Evolutionary conservation across 73 alveolate species (phyloP).

Genomic region (Paramecium biaurelia): DNA sequence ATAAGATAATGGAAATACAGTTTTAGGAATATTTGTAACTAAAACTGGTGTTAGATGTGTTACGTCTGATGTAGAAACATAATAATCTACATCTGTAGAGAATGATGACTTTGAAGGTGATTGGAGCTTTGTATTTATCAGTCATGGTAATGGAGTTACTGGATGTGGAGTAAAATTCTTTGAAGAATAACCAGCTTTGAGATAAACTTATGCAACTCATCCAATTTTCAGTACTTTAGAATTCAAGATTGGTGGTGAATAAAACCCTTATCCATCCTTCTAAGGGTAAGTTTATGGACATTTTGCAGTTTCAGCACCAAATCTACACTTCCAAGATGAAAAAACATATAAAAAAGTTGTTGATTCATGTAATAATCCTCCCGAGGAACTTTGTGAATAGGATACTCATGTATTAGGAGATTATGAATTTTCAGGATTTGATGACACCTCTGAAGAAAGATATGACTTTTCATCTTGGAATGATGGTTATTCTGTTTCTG

Average conservation of each 20-base stretch:
- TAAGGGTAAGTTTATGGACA: slow-evolving; percentile 17
- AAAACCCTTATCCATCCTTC: slow-evolving; percentile 21
- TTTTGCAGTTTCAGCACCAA: not conserved
- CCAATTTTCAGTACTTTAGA: not conserved
- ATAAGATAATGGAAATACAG: not conserved
- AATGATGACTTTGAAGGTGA: slow-evolving; percentile 45
- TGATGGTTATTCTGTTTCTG: not conserved
- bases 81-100: not conserved
- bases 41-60: not conserved
- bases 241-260: not conserved
- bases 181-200: not conserved
- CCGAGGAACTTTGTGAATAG: not conserved
- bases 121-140: not conserved
- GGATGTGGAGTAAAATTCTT: not conserved
- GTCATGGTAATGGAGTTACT: not conserved
- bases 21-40: not conserved
- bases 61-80: not conserved
- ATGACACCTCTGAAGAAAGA: not conserved
- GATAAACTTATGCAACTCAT: not conserved
- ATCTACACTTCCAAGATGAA: not conserved
- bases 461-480: not conserved
- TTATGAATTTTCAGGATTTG: slow-evolving; percentile 1
- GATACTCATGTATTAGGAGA: not conserved
- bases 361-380: not conserved
- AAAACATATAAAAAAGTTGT: not conserved